Evolutionary conservation across 2,329 filamentous ascomycete species (phyloP), one percentile per base, ranked within the genome.

Genomic region (Exophiala dermatitidis): DNA sequence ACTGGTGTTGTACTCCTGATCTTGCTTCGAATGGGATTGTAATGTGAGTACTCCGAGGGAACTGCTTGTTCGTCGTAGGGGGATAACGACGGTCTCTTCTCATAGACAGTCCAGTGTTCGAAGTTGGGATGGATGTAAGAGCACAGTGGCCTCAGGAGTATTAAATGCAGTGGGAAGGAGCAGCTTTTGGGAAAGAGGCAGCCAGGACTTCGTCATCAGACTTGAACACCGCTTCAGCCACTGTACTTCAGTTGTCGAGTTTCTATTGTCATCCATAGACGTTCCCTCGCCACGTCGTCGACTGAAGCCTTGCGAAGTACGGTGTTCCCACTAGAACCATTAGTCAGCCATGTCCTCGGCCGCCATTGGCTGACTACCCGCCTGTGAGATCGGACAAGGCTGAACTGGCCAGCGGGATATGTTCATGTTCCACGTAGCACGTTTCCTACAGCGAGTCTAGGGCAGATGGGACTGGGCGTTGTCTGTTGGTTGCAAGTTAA

Each of bases 211-310:
- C 55, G 55, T 57, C 48, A 57, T 48, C 41, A n/a, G 32, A 3
- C 19, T 40, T 32, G 19, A n/a, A 28, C n/a, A 34, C 19, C 28
- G 32, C 30, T 47, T 26, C 32, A 19, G 19, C 19, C 19, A 19
- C 19, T 19, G 19, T 19, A 19, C 19, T 19, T 19, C 19, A 19
- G 19, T 19, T 19, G 19, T n/a, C 28, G 38, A 28, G 49, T 47
- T 41, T 41, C 50, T 49, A 46, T 38, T 28, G 44, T 34, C 19
- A 44, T 57, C 52, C 40, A 49, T 36, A 32, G 10, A 19, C 19
- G 19, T 19, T 19, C 19, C 40, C 28, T 54, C 37, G 55, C 55
- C 55, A 57, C 55, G 55, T 57, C 51, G 44, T 49, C 48, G 37
- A 49, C 34, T 41, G 55, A 52, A 54, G 52, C 52, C 55, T 57